Base-by-base conservation (phyloP, 176 grass and related monocot species). In the Ensete ventricosum region DNA sequence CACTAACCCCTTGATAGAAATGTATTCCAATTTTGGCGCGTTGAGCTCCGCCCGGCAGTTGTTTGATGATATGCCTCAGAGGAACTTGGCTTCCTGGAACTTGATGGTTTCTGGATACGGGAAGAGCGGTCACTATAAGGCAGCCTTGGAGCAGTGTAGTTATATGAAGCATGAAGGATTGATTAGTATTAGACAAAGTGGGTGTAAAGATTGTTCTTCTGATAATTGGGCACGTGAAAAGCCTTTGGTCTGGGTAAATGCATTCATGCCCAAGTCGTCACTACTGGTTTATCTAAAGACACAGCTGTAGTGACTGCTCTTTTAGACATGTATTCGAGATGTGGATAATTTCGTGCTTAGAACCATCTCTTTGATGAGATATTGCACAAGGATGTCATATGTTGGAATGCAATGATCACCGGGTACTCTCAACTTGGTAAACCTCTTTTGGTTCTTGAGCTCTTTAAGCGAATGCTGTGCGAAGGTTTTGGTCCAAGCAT, bases 81-180 rank as follows among this genome's bases (percentile, higher is more conserved):
- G 73, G 27, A 75, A 50, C 54, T 34, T 75, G 73, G 54, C 59
- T n/a, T 75, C 73, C 11, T 75, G 73, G 73, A 75, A 75, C 54
- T 60, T 59, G 13, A 34, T 75, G 54, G 60, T 75, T 59, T 59
- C 73, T 75, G 23, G 53, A 9, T 75, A 75, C 10, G 54, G 73
- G 9, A 59, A 27, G 54, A 59, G 20, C n/a, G 73, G 54, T 11
- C 11, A 48, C 3, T 34, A 8, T 19, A 14, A 34, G 2, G 54
- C 11, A 60, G 73, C 73, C 23, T 26, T 75, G 1, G 26, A 75
- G 54, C 55, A 17, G 13, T 75, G 53, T 34, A 21, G 1, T 20
- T 59, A 13, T 1, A 58, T 75, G 73, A 75, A 48, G 73, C 73
- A 59, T 11, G 54, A 75, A 29, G 53, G 73, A 59, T 9, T 60